Evolutionary conservation across 192 early-diverging fungal genomes (phyloP).

Genomic region (Backusella sp.): DNA sequence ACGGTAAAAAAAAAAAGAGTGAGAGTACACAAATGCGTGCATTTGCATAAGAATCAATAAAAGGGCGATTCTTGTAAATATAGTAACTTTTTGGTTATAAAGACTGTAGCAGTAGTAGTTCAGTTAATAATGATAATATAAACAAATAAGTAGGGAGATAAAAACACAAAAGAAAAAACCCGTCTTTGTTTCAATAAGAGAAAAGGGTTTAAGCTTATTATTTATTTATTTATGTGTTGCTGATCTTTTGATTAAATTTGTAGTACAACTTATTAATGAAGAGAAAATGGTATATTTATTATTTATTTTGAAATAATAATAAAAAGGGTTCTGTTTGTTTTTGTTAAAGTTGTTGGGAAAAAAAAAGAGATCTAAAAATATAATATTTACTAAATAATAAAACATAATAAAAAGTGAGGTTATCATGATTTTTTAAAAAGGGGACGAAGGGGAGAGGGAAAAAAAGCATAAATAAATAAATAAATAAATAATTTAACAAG

Average conservation of each 20-base stretch:
- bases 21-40: too few relatives aligned
- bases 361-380: neutral
- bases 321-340: neutral
- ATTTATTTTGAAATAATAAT: neutral
- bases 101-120: neutral
- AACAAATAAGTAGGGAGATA: neutral
- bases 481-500: conserved; percentile 11
- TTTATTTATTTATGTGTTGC: neutral
- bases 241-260: neutral
- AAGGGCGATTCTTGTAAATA: neutral
- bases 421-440: conserved; percentile 10
- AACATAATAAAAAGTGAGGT: conserved; percentile 1
- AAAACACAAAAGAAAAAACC: neutral
- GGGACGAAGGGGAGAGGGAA: neutral
- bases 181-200: neutral
- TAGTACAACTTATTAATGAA: neutral
- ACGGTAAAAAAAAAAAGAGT: neutral
- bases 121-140: neutral
- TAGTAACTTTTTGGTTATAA: neutral
- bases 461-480: neutral
- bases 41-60: too few relatives aligned
- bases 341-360: neutral
- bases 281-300: neutral
- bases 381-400: neutral
- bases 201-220: neutral